Conservation (phyloP, 1,139 yeast genomes). For the Tardiomyces blankii region DNA sequence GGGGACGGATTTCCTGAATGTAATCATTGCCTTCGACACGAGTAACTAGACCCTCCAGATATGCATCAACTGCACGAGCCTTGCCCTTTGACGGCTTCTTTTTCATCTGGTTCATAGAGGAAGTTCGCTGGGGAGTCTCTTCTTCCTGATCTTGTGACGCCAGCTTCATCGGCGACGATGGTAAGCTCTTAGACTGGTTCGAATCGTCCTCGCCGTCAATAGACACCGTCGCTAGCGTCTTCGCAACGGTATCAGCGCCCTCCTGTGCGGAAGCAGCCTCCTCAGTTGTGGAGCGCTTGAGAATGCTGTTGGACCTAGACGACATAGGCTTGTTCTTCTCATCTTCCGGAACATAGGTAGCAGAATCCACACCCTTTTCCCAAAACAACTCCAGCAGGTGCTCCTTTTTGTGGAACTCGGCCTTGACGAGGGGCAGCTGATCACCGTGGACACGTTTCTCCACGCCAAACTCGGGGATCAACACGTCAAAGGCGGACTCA, state of each 20-base stretch:
- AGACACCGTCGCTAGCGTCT: slow-evolving; percentile 9
- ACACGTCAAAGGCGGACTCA: slow-evolving; percentile 91
- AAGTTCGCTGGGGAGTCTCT: slow-evolving; percentile 13
- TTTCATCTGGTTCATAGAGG: slow-evolving; percentile 19
- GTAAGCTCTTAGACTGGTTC: slow-evolving; percentile 18
- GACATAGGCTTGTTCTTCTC: slow-evolving; percentile 39
- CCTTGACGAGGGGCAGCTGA: slow-evolving; percentile 84
- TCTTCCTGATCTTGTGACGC: slow-evolving; percentile 2
- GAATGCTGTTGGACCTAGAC: slow-evolving; percentile 36
- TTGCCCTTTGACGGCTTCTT: slow-evolving; percentile 7
- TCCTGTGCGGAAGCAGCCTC: slow-evolving; percentile 48
- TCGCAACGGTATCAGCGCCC: slow-evolving; percentile 3
- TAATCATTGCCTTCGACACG: slow-evolving; percentile 46
- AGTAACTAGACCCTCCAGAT: slow-evolving; percentile 41
- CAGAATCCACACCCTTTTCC: slow-evolving; percentile 88
- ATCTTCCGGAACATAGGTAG: slow-evolving; percentile 83
- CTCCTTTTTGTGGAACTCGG: slow-evolving; percentile 70
- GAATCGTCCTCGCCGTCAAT: not conserved
- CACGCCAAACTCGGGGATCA: slow-evolving; percentile 89
- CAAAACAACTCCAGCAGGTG: slow-evolving; percentile 74
- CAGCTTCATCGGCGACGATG: slow-evolving; percentile 17
- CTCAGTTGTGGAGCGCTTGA: slow-evolving; percentile 60
- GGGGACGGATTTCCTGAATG: slow-evolving; percentile 73
- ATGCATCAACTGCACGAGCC: slow-evolving; percentile 20
- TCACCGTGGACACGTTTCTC: slow-evolving; percentile 98